Conservation (phyloP, 2,329 filamentous ascomycete genomes). For the Acarospora socialis region DNA sequence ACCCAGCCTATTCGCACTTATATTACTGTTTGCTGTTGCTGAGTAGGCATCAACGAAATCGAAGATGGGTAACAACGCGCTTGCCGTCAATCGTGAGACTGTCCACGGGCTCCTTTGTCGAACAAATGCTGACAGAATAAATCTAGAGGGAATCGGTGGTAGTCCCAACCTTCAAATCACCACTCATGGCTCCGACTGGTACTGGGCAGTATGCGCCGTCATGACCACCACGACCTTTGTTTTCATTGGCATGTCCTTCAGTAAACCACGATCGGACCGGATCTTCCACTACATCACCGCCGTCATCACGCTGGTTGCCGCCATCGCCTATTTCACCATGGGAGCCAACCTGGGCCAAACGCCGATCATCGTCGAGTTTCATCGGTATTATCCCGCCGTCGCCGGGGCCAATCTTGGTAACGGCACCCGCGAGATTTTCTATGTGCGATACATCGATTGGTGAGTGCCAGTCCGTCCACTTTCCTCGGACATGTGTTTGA, state of each 20-base stretch:
- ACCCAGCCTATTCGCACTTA: too few relatives aligned
- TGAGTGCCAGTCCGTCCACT: too few relatives aligned
- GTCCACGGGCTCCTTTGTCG: too few relatives aligned
- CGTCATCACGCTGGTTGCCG: too few relatives aligned
- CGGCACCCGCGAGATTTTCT: slow-evolving; percentile 50
- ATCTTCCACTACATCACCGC: too few relatives aligned
- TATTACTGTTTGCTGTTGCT: too few relatives aligned
- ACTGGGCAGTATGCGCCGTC: slow-evolving; percentile 35
- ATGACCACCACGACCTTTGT: too few relatives aligned
- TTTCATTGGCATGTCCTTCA: too few relatives aligned
- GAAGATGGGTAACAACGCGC: slow-evolving; percentile 28
- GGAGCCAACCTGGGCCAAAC: slow-evolving; percentile 48
- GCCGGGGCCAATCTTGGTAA: too few relatives aligned
- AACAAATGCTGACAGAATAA: too few relatives aligned
- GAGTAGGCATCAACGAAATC: too few relatives aligned
- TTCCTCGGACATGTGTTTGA: slow-evolving; percentile 4
- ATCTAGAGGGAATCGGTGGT: slow-evolving; percentile 33
- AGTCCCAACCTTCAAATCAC: slow-evolving; percentile 44
- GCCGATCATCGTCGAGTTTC: slow-evolving; percentile 46
- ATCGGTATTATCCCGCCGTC: slow-evolving; percentile 28
- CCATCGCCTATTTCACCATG: slow-evolving; percentile 52
- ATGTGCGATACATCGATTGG: slow-evolving; percentile 51
- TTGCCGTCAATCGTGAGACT: slow-evolving; percentile 31
- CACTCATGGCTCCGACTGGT: slow-evolving; percentile 45
- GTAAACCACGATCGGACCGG: too few relatives aligned